phyloP scores from a whole-genome alignment of 345 rosid species.

The Rhodamnia argentea region DNA sequence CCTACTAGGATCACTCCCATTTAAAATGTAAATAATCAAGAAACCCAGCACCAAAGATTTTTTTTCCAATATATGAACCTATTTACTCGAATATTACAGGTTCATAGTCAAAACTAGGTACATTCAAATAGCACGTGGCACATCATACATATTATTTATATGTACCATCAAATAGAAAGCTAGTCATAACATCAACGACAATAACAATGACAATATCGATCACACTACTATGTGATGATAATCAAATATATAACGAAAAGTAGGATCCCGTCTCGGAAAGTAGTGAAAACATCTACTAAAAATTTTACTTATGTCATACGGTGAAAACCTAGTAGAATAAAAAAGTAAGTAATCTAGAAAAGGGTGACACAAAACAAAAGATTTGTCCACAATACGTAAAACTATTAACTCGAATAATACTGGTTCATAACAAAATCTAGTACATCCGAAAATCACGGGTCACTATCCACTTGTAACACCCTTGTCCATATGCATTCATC shows the following conservation, averaged over 20 bases:
- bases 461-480: background rate
- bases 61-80: no score
- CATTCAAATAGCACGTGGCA: no score
- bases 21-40: background rate
- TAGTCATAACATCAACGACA: background rate
- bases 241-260: background rate
- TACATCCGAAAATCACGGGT: no score
- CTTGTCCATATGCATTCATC: background rate
- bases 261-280: background rate
- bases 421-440: no score
- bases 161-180: background rate
- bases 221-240: background rate
- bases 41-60: background rate
- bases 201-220: background rate
- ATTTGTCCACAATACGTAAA: background rate
- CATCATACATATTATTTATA: no score
- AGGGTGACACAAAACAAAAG: background rate
- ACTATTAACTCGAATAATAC: background rate
- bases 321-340: background rate
- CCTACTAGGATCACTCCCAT: background rate
- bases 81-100: no score
- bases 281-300: background rate
- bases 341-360: background rate
- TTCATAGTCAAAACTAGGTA: no score
- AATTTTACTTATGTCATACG: background rate